Conservation (phyloP, 495 filamentous ascomycete genomes). For the Pseudoneurospora amorphoporcata region DNA sequence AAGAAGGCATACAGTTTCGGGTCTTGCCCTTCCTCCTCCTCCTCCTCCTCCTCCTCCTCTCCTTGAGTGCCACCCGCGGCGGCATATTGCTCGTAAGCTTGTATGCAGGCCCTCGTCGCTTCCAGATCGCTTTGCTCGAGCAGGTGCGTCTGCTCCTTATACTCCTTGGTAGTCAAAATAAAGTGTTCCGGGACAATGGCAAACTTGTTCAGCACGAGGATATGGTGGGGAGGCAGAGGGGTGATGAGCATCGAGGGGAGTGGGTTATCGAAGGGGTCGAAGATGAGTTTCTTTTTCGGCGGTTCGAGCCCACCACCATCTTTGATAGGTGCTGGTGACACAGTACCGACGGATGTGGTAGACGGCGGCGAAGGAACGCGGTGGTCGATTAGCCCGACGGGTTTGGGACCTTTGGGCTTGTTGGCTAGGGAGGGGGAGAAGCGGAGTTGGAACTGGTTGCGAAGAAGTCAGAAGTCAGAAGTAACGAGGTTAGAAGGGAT, state of each 20-base stretch:
- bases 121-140: slow-evolving; percentile 57
- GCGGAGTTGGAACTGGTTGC: slow-evolving; percentile 54
- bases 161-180: slow-evolving; percentile 59
- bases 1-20: slow-evolving; percentile 63
- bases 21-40: background rate
- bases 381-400: slow-evolving; percentile 19
- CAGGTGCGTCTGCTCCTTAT: slow-evolving; percentile 58
- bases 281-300: background rate
- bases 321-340: background rate
- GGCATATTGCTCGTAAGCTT: slow-evolving; percentile 39
- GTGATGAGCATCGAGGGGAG: slow-evolving; percentile 50
- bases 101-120: slow-evolving; percentile 54
- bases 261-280: slow-evolving; percentile 67
- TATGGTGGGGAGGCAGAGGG: slow-evolving; percentile 45
- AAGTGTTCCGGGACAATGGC: slow-evolving; percentile 72
- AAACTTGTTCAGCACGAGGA: slow-evolving; percentile 72
- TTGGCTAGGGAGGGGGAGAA: slow-evolving; percentile 67
- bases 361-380: slow-evolving; percentile 10
- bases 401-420: slow-evolving; percentile 48
- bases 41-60: slow-evolving; percentile 7
- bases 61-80: slow-evolving; percentile 17
- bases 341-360: background rate
- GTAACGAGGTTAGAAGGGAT: background rate
- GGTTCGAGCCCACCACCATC: background rate
- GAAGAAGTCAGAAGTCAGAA: too few species aligned